A percentile compares a stretch with the other conserved stretches of the same genome.
Conservation (phyloP, 305 asterid genomes). For the Fraxinus ornus region DNA sequence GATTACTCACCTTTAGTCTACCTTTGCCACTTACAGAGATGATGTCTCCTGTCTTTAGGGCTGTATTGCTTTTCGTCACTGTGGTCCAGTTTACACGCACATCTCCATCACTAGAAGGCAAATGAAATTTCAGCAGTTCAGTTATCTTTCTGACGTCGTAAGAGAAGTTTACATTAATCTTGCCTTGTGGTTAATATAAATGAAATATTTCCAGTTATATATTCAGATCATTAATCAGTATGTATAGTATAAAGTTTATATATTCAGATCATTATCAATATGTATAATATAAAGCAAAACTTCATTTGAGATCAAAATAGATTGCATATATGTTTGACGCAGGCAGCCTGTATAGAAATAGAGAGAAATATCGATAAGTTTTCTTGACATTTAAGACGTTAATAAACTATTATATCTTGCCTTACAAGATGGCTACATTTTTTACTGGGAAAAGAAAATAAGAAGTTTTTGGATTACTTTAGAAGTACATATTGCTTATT, state of each 20-base stretch:
- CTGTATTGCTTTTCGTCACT: slow-evolving; percentile 62
- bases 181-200: neutral
- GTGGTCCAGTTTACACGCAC: slow-evolving; percentile 87
- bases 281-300: neutral
- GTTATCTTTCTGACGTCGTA: neutral
- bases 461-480: neutral
- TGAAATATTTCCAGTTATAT: neutral
- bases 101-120: slow-evolving; percentile 65
- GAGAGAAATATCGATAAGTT: neutral
- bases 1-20: slow-evolving; percentile 59
- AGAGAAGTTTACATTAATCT: neutral
- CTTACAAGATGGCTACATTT: neutral
- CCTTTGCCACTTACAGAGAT: slow-evolving; percentile 80
- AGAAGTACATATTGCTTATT: neutral
- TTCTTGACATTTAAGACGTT: neutral
- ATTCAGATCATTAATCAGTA: neutral
- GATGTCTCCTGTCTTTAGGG: slow-evolving; percentile 63
- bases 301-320: neutral
- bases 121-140: slow-evolving; percentile 9
- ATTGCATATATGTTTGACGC: neutral
- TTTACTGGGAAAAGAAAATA: neutral
- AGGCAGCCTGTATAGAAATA: neutral
- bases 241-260: neutral
- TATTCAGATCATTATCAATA: neutral
- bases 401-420: neutral